phyloP scores from a whole-genome alignment of 2,329 filamentous ascomycete species.

The Pestalotiopsis sp. region DNA sequence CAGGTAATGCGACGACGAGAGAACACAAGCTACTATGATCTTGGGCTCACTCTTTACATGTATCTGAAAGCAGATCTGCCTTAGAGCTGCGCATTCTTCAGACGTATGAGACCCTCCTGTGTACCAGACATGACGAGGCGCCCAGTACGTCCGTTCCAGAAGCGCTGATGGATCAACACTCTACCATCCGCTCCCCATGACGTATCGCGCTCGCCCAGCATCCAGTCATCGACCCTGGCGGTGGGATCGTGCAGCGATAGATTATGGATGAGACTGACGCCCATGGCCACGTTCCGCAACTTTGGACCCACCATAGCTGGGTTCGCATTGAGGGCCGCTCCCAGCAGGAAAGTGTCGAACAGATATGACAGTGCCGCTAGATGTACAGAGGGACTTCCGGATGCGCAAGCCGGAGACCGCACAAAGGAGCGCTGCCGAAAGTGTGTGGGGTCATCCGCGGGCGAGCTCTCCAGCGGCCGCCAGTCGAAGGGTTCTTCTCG shows the following conservation, averaged over 20 bases:
- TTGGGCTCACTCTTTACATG: no score
- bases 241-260: slow-evolving; percentile 17
- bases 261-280: slow-evolving; percentile 17
- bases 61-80: no score
- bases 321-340: slow-evolving; percentile 10
- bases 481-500: slow-evolving; percentile 7
- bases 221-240: slow-evolving; percentile 13
- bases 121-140: slow-evolving; percentile 13
- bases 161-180: slow-evolving; percentile 16
- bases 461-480: background rate
- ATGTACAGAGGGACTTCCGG: background rate
- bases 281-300: slow-evolving; percentile 16
- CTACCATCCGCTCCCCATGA: slow-evolving; percentile 17
- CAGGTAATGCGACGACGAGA: background rate
- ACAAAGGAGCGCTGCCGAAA: background rate
- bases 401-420: background rate
- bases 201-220: slow-evolving; percentile 17
- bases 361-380: slow-evolving; percentile 17
- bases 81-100: background rate
- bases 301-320: background rate
- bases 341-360: slow-evolving; percentile 17
- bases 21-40: background rate
- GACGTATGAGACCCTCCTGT: slow-evolving; percentile 16
- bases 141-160: background rate
- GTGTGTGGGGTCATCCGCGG: background rate